phyloP scores from a whole-genome alignment of 192 early-diverging fungal species.

The Borealophlyctis nickersoniae region DNA sequence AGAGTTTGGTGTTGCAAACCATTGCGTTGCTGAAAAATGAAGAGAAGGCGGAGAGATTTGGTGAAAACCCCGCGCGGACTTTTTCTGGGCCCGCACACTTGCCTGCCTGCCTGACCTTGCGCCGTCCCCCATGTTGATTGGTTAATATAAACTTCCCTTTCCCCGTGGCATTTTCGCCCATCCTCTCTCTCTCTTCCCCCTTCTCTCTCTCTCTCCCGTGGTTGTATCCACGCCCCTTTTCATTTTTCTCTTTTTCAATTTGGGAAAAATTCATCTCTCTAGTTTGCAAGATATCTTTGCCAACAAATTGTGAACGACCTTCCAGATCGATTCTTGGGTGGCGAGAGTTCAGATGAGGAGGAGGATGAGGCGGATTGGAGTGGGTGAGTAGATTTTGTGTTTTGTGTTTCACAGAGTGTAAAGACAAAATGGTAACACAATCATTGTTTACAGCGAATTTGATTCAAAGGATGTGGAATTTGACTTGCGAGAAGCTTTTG shows the following conservation, averaged over 20 bases:
- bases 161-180: too few relatives aligned
- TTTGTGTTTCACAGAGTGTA: conserved; percentile 5
- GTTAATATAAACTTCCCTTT: too few relatives aligned
- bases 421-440: not conserved
- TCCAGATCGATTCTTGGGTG: conserved; percentile 62
- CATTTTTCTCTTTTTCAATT: not conserved
- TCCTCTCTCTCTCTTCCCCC: too few relatives aligned
- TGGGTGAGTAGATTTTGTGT: conserved; percentile 31
- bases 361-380: conserved; percentile 55
- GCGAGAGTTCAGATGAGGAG: conserved; percentile 58
- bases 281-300: conserved; percentile 71
- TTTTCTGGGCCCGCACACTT: too few relatives aligned
- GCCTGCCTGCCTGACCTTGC: too few relatives aligned
- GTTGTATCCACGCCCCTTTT: too few relatives aligned
- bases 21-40: too few relatives aligned
- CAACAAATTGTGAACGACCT: conserved; percentile 69
- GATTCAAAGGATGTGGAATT: conserved; percentile 38
- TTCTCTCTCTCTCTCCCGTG: too few relatives aligned
- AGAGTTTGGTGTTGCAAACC: not conserved
- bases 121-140: too few relatives aligned
- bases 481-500: conserved; percentile 31
- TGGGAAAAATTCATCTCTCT: not conserved
- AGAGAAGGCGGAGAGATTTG: too few relatives aligned
- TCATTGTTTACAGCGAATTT: conserved; percentile 23
- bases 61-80: too few relatives aligned